A percentile compares a stretch with the other conserved stretches of the same genome.
These are phyloP conservation scores for Penicillium sp. DNA, from an alignment of 2,329 filamentous ascomycete species.

Conservation along the genomic window DNA sequence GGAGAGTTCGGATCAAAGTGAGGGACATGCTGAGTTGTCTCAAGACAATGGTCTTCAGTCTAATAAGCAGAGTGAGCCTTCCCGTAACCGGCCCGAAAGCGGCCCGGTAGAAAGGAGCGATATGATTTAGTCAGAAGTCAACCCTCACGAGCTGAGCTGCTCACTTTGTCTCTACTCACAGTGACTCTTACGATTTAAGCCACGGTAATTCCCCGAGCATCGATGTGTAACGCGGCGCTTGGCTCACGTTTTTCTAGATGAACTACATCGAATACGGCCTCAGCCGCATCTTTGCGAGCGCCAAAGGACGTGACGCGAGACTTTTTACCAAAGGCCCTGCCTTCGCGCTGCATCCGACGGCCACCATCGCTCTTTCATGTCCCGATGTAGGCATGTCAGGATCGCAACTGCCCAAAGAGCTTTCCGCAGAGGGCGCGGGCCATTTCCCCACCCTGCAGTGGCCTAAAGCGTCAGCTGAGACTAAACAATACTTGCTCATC, in stretches of 20 bases:
- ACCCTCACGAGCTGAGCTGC: background rate
- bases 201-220: background rate
- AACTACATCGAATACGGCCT: slow-evolving; percentile 20
- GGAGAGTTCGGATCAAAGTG: background rate
- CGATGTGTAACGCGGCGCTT: background rate
- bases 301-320: slow-evolving; percentile 20
- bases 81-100: slow-evolving; percentile 1
- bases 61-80: background rate
- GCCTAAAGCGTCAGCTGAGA: slow-evolving; percentile 33
- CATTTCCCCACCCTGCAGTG: slow-evolving; percentile 45
- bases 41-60: background rate
- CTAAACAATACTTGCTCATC: slow-evolving; percentile 49
- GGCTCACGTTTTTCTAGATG: slow-evolving; percentile 7
- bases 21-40: background rate
- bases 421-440: slow-evolving; percentile 41
- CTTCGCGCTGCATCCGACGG: slow-evolving; percentile 17
- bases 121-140: background rate
- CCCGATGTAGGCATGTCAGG: slow-evolving; percentile 25
- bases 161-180: background rate
- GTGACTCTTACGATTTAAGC: background rate
- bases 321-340: slow-evolving; percentile 28
- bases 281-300: slow-evolving; percentile 15
- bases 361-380: slow-evolving; percentile 23
- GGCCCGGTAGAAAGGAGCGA: background rate
- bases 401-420: slow-evolving; percentile 34